Percentiles rank a stretch among this genome's conserved stretches.
phyloP scores from a whole-genome alignment of 2,329 filamentous ascomycete species.

The Pseudocercospora fuligena region DNA sequence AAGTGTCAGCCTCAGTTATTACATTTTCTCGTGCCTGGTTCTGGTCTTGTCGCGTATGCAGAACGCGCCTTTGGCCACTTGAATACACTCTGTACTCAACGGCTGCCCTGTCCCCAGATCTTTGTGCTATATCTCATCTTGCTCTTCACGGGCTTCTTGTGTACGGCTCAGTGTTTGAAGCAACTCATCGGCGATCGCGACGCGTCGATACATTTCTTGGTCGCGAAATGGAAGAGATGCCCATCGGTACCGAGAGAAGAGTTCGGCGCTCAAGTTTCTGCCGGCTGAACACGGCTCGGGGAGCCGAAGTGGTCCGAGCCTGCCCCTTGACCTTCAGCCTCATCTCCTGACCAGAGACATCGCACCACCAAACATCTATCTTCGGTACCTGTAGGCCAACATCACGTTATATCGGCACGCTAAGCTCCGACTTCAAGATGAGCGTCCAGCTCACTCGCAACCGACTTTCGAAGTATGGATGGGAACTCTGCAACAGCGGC shows the following conservation, averaged over 20 bases:
- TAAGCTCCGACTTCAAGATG: background rate
- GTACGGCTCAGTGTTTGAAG: too few species aligned
- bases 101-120: too few species aligned
- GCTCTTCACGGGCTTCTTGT: too few species aligned
- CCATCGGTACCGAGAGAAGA: conserved; percentile 6
- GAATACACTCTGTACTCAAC: too few species aligned
- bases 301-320: background rate
- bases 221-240: too few species aligned
- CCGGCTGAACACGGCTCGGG: background rate
- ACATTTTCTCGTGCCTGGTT: too few species aligned
- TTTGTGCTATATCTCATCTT: too few species aligned
- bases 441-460: background rate
- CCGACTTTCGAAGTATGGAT: background rate
- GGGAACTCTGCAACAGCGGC: background rate
- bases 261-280: background rate
- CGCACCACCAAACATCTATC: background rate
- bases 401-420: background rate
- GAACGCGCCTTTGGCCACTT: too few species aligned
- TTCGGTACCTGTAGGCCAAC: background rate
- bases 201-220: too few species aligned
- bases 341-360: background rate
- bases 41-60: too few species aligned
- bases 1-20: too few species aligned
- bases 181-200: too few species aligned
- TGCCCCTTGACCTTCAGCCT: background rate